These are phyloP conservation scores for Curvularia sp. DNA, from an alignment of 2,329 filamentous ascomycete genomes.

Conservation along the genomic window DNA sequence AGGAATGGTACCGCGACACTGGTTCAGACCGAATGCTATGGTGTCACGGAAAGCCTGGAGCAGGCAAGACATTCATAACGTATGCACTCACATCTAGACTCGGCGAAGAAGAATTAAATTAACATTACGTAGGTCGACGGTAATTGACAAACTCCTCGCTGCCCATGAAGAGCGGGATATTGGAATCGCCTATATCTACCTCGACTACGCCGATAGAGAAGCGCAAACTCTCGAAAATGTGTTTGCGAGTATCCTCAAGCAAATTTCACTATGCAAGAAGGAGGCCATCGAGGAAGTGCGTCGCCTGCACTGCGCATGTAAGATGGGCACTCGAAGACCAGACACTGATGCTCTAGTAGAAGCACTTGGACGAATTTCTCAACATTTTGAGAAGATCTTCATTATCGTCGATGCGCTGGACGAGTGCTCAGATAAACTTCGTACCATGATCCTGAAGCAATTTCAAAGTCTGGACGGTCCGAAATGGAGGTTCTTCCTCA, in stretches of 20 bases:
- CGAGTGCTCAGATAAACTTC: neutral
- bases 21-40: neutral
- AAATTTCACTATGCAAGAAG: neutral
- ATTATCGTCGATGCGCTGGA: neutral
- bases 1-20: neutral
- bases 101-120: neutral
- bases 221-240: neutral
- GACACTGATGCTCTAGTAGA: neutral
- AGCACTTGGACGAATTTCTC: neutral
- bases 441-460: neutral
- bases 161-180: neutral
- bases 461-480: neutral
- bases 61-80: neutral
- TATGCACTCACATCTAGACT: neutral
- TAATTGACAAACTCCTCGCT: neutral
- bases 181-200: neutral
- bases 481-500: neutral
- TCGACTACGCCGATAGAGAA: neutral
- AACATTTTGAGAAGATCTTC: neutral
- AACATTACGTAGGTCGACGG: neutral
- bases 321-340: neutral
- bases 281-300: neutral
- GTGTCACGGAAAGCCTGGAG: neutral
- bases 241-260: neutral
- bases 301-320: neutral